Base-by-base conservation (phyloP, 352 stramenopile species). In the Globisporangium okanoganense region DNA sequence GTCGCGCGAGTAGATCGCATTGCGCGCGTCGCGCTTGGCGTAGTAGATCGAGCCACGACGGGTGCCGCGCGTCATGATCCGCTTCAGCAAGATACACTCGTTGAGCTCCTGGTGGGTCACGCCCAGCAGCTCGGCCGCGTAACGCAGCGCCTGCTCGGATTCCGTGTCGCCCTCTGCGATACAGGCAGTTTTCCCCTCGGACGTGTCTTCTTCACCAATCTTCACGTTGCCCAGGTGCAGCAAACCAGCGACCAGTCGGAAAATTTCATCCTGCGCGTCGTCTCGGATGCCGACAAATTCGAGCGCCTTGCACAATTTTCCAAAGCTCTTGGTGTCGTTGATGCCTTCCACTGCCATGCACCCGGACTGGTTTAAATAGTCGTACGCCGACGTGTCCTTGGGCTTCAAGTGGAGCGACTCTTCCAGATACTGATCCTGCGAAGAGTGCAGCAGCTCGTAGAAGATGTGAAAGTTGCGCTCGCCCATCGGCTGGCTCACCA, bases 381-480 rank as follows among this genome's bases (percentile, higher is more conserved):
- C 65, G 51, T 92, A 94, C 5, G 69, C 71, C 25, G 87, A 73
- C 67, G 87, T 61, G 5, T 62, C 62, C 64, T 90, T 87, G 0
- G 79, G 72, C 48, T 76, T 74, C 52, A 90, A 69, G 58, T 86
- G 73, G 31, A 82, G 78, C 25, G 58, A 62, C n/a, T 69, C 75
- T 25, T 73, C 66, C 12, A 89, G n/a, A 49, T 79, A 76, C 45
- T 79, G 70, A 0, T 67, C 71, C 29, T 88, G 70, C n/a, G 87
- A 67, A 5, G 79, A 80, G 60, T 87, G 62, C 31, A 93, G 67
- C 38, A 93, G 58, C 65, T 95, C 82, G 64, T 95, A 95, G 54
- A 95, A 95, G 6, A 95, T 78, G 67, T 95, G 86, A 31, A 92
- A 95, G 64, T 95, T 95, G 44, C 86, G 82, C 48, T 95, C 86